A percentile compares a stretch with the other conserved stretches of the same genome.
Evolutionary conservation across 352 stramenopile species (phyloP).

Genomic region (Pythium guiyangense): DNA sequence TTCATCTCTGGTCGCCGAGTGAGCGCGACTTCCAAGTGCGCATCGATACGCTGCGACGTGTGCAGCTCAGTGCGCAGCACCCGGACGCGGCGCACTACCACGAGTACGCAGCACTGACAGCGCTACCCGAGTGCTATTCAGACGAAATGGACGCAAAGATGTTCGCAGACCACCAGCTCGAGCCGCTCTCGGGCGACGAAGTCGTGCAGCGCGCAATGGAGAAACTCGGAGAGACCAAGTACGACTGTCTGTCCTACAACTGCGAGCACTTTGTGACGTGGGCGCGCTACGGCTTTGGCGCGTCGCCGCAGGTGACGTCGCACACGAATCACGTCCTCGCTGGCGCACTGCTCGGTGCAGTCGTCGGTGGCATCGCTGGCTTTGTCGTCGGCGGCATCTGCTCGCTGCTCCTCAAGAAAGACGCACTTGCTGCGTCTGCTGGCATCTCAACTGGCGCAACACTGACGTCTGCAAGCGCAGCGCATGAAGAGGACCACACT

Average conservation of each 20-base stretch:
- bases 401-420: conserved; percentile 58
- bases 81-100: conserved; percentile 7
- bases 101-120: conserved; percentile 3
- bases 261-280: conserved; percentile 81
- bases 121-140: conserved; percentile 34
- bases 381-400: conserved; percentile 55
- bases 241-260: conserved; percentile 53
- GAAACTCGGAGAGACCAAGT: conserved; percentile 46
- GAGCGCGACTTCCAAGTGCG: conserved; percentile 47
- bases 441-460: conserved; percentile 5
- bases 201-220: conserved; percentile 39
- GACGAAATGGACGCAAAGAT: conserved; percentile 48
- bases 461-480: conserved; percentile 1
- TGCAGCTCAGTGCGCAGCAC: conserved; percentile 14
- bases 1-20: conserved; percentile 59
- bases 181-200: conserved; percentile 35
- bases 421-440: conserved; percentile 42
- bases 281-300: conserved; percentile 49
- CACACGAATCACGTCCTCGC: conserved; percentile 60
- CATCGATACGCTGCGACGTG: conserved; percentile 50
- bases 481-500: not conserved
- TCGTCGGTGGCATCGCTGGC: conserved; percentile 50
- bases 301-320: conserved; percentile 51
- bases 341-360: conserved; percentile 51
- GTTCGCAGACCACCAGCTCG: conserved; percentile 30